These are phyloP conservation scores for Penicillium sp. DNA, from an alignment of 2,329 filamentous ascomycete species.

Conservation along the genomic window DNA sequence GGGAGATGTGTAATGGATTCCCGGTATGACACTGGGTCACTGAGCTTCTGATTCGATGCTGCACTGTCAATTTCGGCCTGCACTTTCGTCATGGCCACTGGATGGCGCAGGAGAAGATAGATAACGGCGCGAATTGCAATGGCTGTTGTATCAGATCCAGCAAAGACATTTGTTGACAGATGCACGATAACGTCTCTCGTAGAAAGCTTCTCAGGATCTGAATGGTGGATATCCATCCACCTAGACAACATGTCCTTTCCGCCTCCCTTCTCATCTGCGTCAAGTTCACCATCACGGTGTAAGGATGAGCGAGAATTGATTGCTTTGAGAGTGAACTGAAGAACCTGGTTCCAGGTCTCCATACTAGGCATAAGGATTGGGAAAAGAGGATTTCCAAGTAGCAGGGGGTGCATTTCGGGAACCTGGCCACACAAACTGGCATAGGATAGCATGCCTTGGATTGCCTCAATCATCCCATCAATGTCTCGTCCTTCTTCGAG, in stretches of 20 bases:
- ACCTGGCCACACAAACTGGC: slow-evolving; percentile 29
- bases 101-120: slow-evolving; percentile 38
- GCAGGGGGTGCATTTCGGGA: slow-evolving; percentile 25
- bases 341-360: slow-evolving; percentile 35
- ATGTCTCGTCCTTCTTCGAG: slow-evolving; percentile 43
- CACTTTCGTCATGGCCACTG: slow-evolving; percentile 33
- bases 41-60: slow-evolving; percentile 18
- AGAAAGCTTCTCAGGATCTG: slow-evolving; percentile 28
- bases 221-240: slow-evolving; percentile 29
- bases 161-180: slow-evolving; percentile 28
- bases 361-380: slow-evolving; percentile 32
- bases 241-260: slow-evolving; percentile 33
- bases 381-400: slow-evolving; percentile 32
- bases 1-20: slow-evolving; percentile 32
- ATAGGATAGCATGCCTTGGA: slow-evolving; percentile 31
- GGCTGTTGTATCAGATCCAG: slow-evolving; percentile 35
- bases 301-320: slow-evolving; percentile 29
- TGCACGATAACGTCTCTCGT: slow-evolving; percentile 30
- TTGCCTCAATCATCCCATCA: slow-evolving; percentile 33
- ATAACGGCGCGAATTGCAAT: slow-evolving; percentile 42
- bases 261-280: slow-evolving; percentile 15
- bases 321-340: slow-evolving; percentile 34
- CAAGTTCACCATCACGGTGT: slow-evolving; percentile 27
- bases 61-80: slow-evolving; percentile 40
- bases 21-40: slow-evolving; percentile 20